Evolutionary conservation across 1,139 yeast species (phyloP).

Genomic region (Yarrowia galli): DNA sequence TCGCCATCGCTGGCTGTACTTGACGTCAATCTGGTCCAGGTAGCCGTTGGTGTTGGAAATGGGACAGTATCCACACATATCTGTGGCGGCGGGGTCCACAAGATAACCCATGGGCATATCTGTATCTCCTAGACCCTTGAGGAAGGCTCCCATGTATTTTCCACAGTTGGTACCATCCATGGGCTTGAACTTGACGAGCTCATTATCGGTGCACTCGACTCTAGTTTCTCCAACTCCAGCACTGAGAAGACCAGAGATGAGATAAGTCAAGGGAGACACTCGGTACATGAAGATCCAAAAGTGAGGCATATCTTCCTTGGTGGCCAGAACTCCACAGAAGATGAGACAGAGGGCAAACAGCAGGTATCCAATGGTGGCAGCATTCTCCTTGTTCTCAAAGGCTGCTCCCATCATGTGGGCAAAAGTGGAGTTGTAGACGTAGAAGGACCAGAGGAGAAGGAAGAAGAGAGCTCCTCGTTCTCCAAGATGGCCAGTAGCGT

Average conservation of each 20-base stretch:
- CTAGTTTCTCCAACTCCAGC: slow-evolving; percentile 62
- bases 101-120: slow-evolving; percentile 57
- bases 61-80: slow-evolving; percentile 66
- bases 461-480: slow-evolving; percentile 74
- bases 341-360: slow-evolving; percentile 71
- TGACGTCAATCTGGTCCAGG: slow-evolving; percentile 56
- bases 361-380: slow-evolving; percentile 71
- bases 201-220: slow-evolving; percentile 62
- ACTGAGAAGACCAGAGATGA: slow-evolving; percentile 65
- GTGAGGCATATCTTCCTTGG: slow-evolving; percentile 64
- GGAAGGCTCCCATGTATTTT: slow-evolving; percentile 56
- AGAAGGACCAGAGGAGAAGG: slow-evolving; percentile 63
- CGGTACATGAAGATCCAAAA: slow-evolving; percentile 77
- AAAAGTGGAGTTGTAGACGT: slow-evolving; percentile 65
- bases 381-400: slow-evolving; percentile 71
- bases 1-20: slow-evolving; percentile 62
- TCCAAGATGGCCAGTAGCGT: slow-evolving; percentile 44
- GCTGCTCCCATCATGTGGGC: slow-evolving; percentile 72
- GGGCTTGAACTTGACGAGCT: slow-evolving; percentile 62
- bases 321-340: slow-evolving; percentile 84
- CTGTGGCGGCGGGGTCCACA: slow-evolving; percentile 59
- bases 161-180: slow-evolving; percentile 68
- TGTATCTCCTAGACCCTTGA: slow-evolving; percentile 43
- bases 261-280: slow-evolving; percentile 72
- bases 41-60: slow-evolving; percentile 63